phyloP scores from a whole-genome alignment of 176 grass and related monocot species.

The Alopecurus myosuroides region DNA sequence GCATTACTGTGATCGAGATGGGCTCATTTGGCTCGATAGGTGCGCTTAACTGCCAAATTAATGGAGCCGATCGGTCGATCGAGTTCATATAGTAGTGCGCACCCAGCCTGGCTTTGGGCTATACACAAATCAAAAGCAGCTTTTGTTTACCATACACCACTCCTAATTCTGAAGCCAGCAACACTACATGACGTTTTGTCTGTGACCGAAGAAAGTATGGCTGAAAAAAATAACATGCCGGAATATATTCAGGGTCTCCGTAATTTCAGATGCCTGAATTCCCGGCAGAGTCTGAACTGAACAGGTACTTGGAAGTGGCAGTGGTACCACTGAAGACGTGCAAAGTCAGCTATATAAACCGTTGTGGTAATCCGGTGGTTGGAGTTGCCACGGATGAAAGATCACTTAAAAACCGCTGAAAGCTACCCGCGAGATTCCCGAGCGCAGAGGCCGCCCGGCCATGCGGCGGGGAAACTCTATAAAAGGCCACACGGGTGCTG shows the following conservation, averaged over 20 bases:
- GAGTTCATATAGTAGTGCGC: slow-evolving; percentile 22
- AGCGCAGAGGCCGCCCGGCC: neutral
- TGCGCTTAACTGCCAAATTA: slow-evolving; percentile 37
- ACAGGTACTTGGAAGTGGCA: neutral
- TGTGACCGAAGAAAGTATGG: neutral
- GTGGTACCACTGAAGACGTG: neutral
- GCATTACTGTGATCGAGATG: neutral
- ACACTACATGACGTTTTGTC: neutral
- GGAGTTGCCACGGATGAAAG: slow-evolving; percentile 28
- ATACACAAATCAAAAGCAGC: slow-evolving; percentile 15
- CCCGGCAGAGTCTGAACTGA: neutral
- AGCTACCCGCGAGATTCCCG: slow-evolving; percentile 31
- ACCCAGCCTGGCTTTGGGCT: slow-evolving; percentile 21
- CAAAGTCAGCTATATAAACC: neutral
- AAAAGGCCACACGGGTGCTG: slow-evolving; percentile 6
- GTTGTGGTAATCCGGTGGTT: slow-evolving; percentile 21
- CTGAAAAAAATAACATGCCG: neutral
- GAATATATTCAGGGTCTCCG: neutral
- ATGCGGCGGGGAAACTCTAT: slow-evolving; percentile 21
- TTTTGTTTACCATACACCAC: neutral
- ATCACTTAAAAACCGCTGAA: neutral
- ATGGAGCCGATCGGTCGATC: neutral
- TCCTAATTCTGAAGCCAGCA: neutral
- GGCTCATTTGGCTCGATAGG: slow-evolving; percentile 27
- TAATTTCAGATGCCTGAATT: neutral